phyloP scores from a whole-genome alignment of 2,329 filamentous ascomycete genomes.

The Reticulascus tulasneorum region DNA sequence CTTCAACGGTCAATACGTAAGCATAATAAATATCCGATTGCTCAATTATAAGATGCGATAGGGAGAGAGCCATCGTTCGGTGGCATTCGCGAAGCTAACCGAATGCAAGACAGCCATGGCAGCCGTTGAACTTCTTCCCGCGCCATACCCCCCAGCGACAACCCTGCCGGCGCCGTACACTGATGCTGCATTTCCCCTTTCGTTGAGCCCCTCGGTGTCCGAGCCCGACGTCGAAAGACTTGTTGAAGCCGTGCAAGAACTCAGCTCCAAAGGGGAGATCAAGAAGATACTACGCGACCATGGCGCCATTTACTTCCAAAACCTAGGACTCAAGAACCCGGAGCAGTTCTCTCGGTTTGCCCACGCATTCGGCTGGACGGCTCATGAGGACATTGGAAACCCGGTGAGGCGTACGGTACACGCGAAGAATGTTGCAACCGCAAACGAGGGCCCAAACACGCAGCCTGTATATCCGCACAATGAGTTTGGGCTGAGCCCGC shows the following conservation, averaged over 20 bases:
- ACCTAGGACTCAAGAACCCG: slow-evolving; percentile 14
- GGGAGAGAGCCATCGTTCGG: no score
- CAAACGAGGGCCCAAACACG: slow-evolving; percentile 22
- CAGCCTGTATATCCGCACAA: slow-evolving; percentile 20
- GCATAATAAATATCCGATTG: no score
- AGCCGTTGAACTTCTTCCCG: neutral
- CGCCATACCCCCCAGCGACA: slow-evolving; percentile 2
- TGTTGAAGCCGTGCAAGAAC: slow-evolving; percentile 1
- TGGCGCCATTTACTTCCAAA: slow-evolving; percentile 21
- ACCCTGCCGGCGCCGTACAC: neutral
- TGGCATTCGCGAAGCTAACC: no score
- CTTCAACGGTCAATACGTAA: no score
- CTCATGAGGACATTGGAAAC: slow-evolving; percentile 22
- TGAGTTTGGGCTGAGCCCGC: slow-evolving; percentile 20
- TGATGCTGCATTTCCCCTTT: slow-evolving; percentile 4
- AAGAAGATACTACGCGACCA: slow-evolving; percentile 12
- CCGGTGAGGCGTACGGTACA: slow-evolving; percentile 19
- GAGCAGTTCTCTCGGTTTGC: slow-evolving; percentile 20
- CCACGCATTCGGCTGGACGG: slow-evolving; percentile 20
- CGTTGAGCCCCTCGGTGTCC: neutral
- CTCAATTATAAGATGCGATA: no score
- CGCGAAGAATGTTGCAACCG: slow-evolving; percentile 21
- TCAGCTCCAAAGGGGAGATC: slow-evolving; percentile 2
- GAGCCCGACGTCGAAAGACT: slow-evolving; percentile 1
- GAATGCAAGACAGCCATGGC: neutral